phyloP scores from a whole-genome alignment of 2,329 filamentous ascomycete species.

The Clarireedia hainanense region DNA sequence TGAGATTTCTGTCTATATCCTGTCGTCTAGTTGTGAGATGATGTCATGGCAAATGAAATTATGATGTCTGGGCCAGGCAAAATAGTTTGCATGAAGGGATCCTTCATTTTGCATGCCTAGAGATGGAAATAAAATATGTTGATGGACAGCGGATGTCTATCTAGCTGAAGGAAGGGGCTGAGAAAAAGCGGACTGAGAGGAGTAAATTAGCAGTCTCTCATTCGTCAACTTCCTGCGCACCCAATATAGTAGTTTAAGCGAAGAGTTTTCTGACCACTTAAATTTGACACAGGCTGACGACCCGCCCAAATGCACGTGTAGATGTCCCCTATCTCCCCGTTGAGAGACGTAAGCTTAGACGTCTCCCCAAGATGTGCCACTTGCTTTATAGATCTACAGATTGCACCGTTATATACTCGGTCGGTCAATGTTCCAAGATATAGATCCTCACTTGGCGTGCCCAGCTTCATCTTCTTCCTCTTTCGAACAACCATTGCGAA shows the following conservation, averaged over 20 bases:
- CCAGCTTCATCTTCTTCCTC: not conserved
- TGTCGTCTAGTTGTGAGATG: no score
- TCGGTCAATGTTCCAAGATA: no score
- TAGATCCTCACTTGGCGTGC: not conserved
- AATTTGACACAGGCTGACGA: not conserved
- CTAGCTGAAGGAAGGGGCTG: not conserved
- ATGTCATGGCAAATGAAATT: no score
- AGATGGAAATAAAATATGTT: no score
- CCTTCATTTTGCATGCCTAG: no score
- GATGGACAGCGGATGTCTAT: not conserved
- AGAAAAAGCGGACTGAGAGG: not conserved
- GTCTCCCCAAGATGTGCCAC: no score
- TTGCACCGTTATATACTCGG: not conserved
- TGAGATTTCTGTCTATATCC: no score
- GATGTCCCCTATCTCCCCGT: no score
- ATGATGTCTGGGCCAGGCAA: no score
- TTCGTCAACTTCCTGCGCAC: constrained; percentile 7
- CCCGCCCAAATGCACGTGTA: no score
- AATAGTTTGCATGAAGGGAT: no score
- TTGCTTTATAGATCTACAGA: not conserved
- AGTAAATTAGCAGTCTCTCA: not conserved
- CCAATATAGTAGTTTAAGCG: not conserved
- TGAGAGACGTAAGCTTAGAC: not conserved
- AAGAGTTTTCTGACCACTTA: not conserved
- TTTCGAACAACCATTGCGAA: constrained; percentile 4